Conservation (phyloP, 2,329 filamentous ascomycete species). For the Colletotrichum sp. region DNA sequence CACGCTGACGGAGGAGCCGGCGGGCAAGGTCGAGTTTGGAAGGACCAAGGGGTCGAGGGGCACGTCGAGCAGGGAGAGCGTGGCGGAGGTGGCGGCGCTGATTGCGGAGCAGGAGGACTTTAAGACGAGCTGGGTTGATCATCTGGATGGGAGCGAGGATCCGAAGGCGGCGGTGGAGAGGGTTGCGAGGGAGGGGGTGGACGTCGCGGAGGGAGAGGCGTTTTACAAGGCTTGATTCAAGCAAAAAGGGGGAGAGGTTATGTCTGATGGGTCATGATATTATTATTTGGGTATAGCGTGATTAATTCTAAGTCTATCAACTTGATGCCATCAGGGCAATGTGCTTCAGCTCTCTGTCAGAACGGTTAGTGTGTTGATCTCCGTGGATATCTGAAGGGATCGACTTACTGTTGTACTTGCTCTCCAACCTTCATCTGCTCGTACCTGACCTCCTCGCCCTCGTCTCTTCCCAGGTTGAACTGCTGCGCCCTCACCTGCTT, state of each 20-base stretch:
- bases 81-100: constrained; percentile 62
- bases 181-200: constrained; percentile 53
- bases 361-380: background rate
- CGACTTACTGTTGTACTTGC: constrained; percentile 60
- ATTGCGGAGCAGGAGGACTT: constrained; percentile 55
- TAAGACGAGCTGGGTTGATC: constrained; percentile 59
- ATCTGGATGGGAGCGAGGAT: constrained; percentile 58
- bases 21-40: constrained; percentile 51
- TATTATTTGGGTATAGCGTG: constrained; percentile 4
- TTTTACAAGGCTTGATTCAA: constrained; percentile 28
- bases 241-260: background rate
- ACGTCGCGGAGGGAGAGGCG: constrained; percentile 58
- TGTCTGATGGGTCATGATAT: background rate
- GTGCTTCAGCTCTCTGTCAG: constrained; percentile 53
- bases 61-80: constrained; percentile 59
- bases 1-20: constrained; percentile 52
- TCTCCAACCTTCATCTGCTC: constrained; percentile 62
- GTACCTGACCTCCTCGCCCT: constrained; percentile 56
- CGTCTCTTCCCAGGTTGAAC: constrained; percentile 54
- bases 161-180: constrained; percentile 51
- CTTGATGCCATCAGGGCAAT: constrained; percentile 53
- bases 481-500: constrained; percentile 49
- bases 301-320: background rate
- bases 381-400: too few species aligned
- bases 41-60: constrained; percentile 44